Conservation (phyloP, 148 eudicot genomes). For the Diospyros lotus region DNA sequence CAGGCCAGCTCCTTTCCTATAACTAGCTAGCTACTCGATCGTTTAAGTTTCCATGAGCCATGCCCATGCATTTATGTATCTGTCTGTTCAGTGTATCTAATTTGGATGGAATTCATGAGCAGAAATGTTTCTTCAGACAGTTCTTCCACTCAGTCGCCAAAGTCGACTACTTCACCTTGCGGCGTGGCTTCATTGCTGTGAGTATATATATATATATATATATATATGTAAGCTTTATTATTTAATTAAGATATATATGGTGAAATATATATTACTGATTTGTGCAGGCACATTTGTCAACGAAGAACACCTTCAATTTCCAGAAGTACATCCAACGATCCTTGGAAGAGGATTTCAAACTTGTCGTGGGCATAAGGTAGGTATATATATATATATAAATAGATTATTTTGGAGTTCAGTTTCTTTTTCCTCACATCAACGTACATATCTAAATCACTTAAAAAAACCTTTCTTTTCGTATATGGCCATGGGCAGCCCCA, state of each 20-base stretch:
- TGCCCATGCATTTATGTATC: too few relatives aligned
- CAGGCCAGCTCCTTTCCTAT: too few relatives aligned
- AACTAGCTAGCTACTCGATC: too few relatives aligned
- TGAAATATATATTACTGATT: neutral
- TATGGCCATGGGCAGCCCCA: slow-evolving; percentile 24
- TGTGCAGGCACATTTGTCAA: slow-evolving; percentile 34
- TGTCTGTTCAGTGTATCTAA: neutral
- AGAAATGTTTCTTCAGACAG: slow-evolving; percentile 46
- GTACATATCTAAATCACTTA: too few relatives aligned
- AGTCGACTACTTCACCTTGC: slow-evolving; percentile 41
- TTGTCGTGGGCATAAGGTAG: slow-evolving; percentile 37
- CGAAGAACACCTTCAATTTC: slow-evolving; percentile 37
- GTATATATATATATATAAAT: too few relatives aligned
- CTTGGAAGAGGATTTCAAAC: slow-evolving; percentile 48
- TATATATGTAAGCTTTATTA: neutral
- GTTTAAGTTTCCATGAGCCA: too few relatives aligned
- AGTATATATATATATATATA: slow-evolving; percentile 12
- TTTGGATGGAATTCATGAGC: neutral
- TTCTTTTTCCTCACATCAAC: neutral
- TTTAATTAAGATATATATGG: neutral
- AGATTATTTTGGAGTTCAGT: neutral
- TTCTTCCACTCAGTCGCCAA: slow-evolving; percentile 39
- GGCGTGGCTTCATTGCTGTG: slow-evolving; percentile 46
- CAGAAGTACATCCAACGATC: slow-evolving; percentile 40
- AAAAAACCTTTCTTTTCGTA: too few relatives aligned